These are phyloP conservation scores for Imleria badia DNA, from an alignment of 768 basidiomycete species.

Conservation along the genomic window DNA sequence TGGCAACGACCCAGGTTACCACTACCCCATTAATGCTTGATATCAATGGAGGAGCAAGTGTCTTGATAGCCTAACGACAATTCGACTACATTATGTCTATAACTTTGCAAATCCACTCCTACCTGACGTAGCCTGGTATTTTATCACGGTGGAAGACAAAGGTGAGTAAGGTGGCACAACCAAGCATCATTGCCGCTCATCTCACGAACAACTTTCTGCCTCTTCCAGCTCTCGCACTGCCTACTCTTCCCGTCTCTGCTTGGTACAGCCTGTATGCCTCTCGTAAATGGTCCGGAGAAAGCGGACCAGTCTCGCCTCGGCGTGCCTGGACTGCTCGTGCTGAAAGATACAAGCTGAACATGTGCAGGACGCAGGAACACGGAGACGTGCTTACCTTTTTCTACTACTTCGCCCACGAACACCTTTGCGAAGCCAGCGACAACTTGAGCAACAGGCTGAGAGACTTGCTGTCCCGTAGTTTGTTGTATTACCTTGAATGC, in stretches of 20 bases:
- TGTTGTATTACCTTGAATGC: constrained; percentile 74
- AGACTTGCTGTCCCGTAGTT: constrained; percentile 75
- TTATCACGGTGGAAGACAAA: too few species aligned
- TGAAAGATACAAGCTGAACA: constrained; percentile 25
- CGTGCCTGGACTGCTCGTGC: constrained; percentile 76
- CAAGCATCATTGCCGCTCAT: constrained; percentile 27
- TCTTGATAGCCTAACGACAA: too few species aligned
- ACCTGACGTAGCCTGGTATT: too few species aligned
- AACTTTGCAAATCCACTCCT: too few species aligned
- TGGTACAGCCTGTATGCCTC: constrained; percentile 88
- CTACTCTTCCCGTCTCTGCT: constrained; percentile 76
- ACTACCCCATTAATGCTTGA: constrained; percentile 52
- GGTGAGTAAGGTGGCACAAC: background rate
- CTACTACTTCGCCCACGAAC: constrained; percentile 90
- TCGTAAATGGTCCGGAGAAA: constrained; percentile 86
- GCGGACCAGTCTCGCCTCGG: constrained; percentile 70
- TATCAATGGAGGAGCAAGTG: accelerated
- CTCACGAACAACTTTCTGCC: constrained; percentile 74
- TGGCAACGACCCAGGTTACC: constrained; percentile 69
- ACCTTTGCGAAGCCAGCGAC: constrained; percentile 90
- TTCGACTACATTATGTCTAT: too few species aligned
- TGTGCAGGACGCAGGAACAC: background rate
- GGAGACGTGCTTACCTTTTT: constrained; percentile 56
- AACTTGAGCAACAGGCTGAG: constrained; percentile 83
- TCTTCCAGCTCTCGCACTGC: constrained; percentile 68